Conservation (phyloP, 176 grass and related monocot species). For the Triticum monococcum region DNA sequence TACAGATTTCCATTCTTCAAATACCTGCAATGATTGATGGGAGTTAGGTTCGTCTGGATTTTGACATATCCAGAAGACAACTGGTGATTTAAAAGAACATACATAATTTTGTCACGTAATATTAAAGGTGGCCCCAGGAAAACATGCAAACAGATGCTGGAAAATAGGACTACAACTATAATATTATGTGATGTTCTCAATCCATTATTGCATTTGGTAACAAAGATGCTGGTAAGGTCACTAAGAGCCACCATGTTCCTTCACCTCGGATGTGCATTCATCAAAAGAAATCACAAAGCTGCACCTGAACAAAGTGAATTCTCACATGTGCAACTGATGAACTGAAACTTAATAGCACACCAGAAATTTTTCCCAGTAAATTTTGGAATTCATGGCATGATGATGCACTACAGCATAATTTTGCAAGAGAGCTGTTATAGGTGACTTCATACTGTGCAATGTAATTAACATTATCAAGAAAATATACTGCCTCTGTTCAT, state of each 20-base stretch:
- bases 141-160: not conserved
- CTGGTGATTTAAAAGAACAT: not conserved
- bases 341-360: not conserved
- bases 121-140: not conserved
- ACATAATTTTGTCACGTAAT: not conserved
- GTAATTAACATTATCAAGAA: not conserved
- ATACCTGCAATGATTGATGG: conserved; percentile 41
- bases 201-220: not conserved
- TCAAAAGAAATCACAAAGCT: not conserved
- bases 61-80: not conserved
- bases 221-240: not conserved
- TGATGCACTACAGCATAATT: not conserved
- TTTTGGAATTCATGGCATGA: not conserved
- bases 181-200: not conserved
- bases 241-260: not conserved
- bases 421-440: not conserved
- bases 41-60: not conserved
- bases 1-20: conserved; percentile 77
- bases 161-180: not conserved
- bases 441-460: not conserved
- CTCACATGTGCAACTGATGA: not conserved
- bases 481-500: not conserved
- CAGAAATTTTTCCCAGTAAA: not conserved
- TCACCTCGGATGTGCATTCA: not conserved
- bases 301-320: not conserved